These are phyloP conservation scores for Salix viminalis DNA, from an alignment of 345 rosid genomes.

Conservation along the genomic window DNA sequence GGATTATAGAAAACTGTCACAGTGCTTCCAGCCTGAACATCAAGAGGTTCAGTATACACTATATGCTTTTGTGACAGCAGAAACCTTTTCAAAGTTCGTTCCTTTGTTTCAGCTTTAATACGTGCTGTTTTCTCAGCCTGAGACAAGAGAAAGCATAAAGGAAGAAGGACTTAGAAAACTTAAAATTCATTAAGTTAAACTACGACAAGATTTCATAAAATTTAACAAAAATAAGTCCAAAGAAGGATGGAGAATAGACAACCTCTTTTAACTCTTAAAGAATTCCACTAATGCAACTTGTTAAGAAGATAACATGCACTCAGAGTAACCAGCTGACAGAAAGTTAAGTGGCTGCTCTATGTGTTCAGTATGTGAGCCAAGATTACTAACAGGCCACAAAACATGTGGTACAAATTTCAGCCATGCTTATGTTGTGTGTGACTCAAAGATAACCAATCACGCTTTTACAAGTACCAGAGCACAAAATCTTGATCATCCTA, in stretches of 20 bases:
- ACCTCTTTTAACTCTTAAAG: background rate
- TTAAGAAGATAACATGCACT: background rate
- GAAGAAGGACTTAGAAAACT: conserved; percentile 1
- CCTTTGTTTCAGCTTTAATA: conserved; percentile 72
- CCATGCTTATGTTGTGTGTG: background rate
- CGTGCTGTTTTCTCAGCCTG: conserved; percentile 65
- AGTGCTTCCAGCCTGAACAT: conserved; percentile 66
- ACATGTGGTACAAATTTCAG: background rate
- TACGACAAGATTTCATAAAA: conserved; percentile 5
- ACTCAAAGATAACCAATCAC: background rate
- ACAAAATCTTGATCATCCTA: background rate
- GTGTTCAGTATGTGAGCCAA: background rate
- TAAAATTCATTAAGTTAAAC: background rate
- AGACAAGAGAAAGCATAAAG: conserved; percentile 16
- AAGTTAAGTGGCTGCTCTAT: background rate
- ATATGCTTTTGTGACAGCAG: conserved; percentile 75
- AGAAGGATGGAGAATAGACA: background rate
- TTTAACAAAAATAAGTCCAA: conserved; percentile 12
- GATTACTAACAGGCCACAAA: background rate
- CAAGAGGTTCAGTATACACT: conserved; percentile 82
- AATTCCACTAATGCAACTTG: background rate
- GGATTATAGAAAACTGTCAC: conserved; percentile 78
- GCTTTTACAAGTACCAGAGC: background rate
- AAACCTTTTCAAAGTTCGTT: conserved; percentile 64
- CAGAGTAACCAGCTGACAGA: background rate